Base-by-base conservation (phyloP, 495 filamentous ascomycete species). In the Talaromyces thailandensis region DNA sequence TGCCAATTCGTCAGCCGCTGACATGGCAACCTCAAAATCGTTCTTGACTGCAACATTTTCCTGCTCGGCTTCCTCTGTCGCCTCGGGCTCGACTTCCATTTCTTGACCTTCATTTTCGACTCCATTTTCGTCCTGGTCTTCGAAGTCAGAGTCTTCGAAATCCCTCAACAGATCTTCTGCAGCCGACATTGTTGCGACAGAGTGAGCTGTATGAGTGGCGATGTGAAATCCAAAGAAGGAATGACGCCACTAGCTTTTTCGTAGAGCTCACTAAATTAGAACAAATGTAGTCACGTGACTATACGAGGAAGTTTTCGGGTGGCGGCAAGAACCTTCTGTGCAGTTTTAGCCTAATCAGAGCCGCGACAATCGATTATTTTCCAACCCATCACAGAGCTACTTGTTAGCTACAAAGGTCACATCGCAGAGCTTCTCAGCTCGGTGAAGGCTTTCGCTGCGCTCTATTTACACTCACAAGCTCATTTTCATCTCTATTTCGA, bases 1-100 rank as follows among this genome's bases (percentile, higher is more conserved):
- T 8, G 88, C 89, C 55, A 97, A 89, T 72, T 98, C 92, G 68
- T 89, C 89, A 62, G 94, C 92, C 59, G 96, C 97, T 58, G 85
- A 86, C 12, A 93, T 91, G 21, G 95, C 93, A 35, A 95, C 90
- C 64, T 92, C 93, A 65, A 98, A 96, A 73, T 98, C 95, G 64
- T 92, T 89, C 53, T 95, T 82, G 11, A 65, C 63, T 58, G 68
- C 69, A 14, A 61, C 61, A 53, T 61, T 66, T 58, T 71, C 65
- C 28, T 72, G 58, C 48, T 62, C 52, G 28, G 61, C 64, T 62
- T 71, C 69, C 55, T 71, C 69, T 56, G 72, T 65, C 56, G 63
- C 58, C 53, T 75, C 68, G 29, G 62, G 57, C 31, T 68, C 64
- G 55, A 70, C 63, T 48, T 71, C 71, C 24, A 64, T 63, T 48